These are phyloP conservation scores for Lachnellula suecica DNA, from an alignment of 2,329 filamentous ascomycete species.

Conservation along the genomic window DNA sequence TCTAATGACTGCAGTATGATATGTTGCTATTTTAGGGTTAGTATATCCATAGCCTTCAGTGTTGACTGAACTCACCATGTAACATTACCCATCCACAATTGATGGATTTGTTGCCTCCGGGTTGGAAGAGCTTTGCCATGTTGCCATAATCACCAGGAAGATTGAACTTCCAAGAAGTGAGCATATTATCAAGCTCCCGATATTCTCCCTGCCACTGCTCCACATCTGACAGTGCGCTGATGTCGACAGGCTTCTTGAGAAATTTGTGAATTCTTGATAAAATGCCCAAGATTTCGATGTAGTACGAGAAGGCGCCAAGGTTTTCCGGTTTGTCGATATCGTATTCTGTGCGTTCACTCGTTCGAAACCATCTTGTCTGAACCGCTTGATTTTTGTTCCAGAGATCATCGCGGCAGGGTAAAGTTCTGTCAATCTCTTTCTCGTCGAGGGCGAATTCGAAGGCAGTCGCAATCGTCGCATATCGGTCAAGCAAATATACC, in stretches of 20 bases:
- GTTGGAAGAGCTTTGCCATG: constrained; percentile 74
- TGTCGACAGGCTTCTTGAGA: constrained; percentile 85
- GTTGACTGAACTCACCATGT: constrained; percentile 44
- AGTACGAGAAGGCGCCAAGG: constrained; percentile 83
- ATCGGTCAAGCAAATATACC: constrained; percentile 86
- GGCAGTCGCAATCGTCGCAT: constrained; percentile 85
- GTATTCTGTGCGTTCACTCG: constrained; percentile 55
- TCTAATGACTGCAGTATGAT: constrained; percentile 85
- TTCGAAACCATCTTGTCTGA: constrained; percentile 79
- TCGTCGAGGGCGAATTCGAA: constrained; percentile 91
- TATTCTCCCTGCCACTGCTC: constrained; percentile 89
- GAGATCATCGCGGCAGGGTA: constrained; percentile 85
- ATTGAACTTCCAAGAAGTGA: constrained; percentile 81
- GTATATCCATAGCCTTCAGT: not conserved
- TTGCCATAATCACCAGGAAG: constrained; percentile 83
- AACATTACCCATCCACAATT: constrained; percentile 89
- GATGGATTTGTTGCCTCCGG: constrained; percentile 64
- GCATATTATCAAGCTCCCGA: constrained; percentile 76
- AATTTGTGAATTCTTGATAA: constrained; percentile 87
- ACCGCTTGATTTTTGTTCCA: constrained; percentile 83
- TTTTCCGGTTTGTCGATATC: constrained; percentile 73
- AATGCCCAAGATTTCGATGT: constrained; percentile 86
- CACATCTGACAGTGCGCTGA: constrained; percentile 78
- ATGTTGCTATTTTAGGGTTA: constrained; percentile 56
- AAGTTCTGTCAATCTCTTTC: constrained; percentile 81